A percentile compares a stretch with the other conserved stretches of the same genome.
phyloP scores from a whole-genome alignment of 192 early-diverging fungal genomes.

The Fimicolochytrium jonesii region DNA sequence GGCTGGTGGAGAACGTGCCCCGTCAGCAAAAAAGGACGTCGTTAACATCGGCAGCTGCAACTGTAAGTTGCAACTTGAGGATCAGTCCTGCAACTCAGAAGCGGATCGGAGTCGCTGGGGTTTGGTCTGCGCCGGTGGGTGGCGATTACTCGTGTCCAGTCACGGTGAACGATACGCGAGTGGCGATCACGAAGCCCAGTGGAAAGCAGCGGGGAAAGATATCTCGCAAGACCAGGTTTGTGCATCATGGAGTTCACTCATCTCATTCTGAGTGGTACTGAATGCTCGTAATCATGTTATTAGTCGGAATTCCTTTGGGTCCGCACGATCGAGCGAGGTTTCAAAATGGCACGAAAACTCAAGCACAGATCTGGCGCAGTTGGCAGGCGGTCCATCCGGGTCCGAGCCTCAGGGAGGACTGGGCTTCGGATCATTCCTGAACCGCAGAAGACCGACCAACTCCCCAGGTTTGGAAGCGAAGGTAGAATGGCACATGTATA shows the following conservation, averaged over 20 bases:
- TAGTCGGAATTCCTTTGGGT: neutral
- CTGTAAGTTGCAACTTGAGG: too few species aligned
- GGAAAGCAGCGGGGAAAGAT: neutral
- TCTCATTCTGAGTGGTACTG: too few species aligned
- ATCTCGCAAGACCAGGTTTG: neutral
- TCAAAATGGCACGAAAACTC: slow-evolving; percentile 1
- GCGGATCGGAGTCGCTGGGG: neutral
- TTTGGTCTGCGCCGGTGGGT: neutral
- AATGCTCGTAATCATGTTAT: too few species aligned
- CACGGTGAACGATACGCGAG: neutral
- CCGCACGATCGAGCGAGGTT: neutral
- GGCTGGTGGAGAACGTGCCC: neutral
- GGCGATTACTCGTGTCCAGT: neutral
- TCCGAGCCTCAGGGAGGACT: too few species aligned
- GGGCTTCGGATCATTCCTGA: too few species aligned
- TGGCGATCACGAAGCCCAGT: neutral
- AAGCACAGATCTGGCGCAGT: neutral
- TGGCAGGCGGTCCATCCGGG: too few species aligned
- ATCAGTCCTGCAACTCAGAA: neutral
- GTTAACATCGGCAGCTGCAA: too few species aligned
- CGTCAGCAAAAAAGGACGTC: neutral
- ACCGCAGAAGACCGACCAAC: too few species aligned
- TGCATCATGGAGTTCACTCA: too few species aligned
- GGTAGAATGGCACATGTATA: too few species aligned
- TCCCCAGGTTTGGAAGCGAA: too few species aligned